Evolutionary conservation across 331 rosid species (phyloP), one percentile per base, ranked within the genome.

Genomic region (Spiraea crenata): DNA sequence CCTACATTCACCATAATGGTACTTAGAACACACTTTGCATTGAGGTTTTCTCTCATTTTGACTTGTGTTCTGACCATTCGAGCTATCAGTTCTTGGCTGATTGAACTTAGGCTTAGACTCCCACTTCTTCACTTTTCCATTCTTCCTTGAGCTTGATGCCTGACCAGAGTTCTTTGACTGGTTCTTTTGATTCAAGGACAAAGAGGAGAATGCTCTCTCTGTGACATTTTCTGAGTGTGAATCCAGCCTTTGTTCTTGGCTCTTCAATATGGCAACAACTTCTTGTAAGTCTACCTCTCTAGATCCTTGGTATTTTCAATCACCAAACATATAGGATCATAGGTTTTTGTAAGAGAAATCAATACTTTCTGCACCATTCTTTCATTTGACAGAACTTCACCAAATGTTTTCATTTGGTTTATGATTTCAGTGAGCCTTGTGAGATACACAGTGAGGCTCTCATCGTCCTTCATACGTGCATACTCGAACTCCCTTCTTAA

Each of bases 1-100:
- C 1, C 51, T 47, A 47, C 51, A 47, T 10, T 47, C 51, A 1
- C 47, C 51, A 47, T 9, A 10, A 10, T 47, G 51, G 5, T 9
- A 47, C 6, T 47, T 47, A 4, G 51, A 47, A 5, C 51, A 47
- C 0, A 47, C 51, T 10, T 3, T 46, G 50, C 50, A 46, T 46
- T 46, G 50, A 11, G 50, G 50, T 1, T 46, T 46, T 4, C 2
- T 3, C 2, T 14, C 50, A 11, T 46, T 14, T 46, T 46, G 50
- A 0, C 10, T 3, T 25, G 31, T 25, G 31, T 25, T 25, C 1
- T 9, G 3, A 12, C 0, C 0, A 46, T 0, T 46, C 15, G 2
- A 14, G 11, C 1, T 3, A 0, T 9, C 12, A 11, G 4, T 14
- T 7, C 15, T 4, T 7, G 3, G 0, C 2, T 11, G 15, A 2